Conservation (phyloP, 106 monocot genomes). For the Dioscorea zingiberensis region DNA sequence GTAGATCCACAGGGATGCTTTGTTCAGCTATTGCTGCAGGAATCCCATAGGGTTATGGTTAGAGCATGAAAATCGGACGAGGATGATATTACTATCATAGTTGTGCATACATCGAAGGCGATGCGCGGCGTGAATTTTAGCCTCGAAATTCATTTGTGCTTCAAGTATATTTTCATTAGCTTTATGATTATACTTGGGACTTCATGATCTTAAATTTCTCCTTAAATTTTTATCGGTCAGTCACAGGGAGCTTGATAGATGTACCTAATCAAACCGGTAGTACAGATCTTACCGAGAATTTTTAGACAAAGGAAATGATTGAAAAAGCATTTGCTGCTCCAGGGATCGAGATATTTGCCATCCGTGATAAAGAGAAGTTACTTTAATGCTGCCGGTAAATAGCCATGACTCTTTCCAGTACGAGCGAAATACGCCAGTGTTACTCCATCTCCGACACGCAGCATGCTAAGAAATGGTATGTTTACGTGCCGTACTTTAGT, state of each 20-base stretch:
- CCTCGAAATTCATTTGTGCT: conserved; percentile 6
- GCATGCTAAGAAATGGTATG: neutral
- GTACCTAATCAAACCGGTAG: neutral
- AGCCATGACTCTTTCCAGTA: neutral
- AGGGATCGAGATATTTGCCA: neutral
- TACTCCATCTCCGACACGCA: neutral
- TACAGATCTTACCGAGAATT: neutral
- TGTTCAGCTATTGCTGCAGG: conserved; percentile 71
- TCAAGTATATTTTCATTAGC: neutral
- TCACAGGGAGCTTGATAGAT: neutral
- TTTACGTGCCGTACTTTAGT: neutral
- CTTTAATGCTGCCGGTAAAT: neutral
- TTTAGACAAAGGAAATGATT: neutral
- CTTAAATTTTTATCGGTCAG: neutral
- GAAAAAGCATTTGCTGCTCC: neutral
- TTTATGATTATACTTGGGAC: neutral
- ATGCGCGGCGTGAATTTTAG: conserved; percentile 49
- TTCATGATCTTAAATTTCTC: neutral
- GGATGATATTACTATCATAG: conserved; percentile 87
- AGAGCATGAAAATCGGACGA: conserved; percentile 70
- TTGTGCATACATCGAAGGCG: conserved; percentile 70
- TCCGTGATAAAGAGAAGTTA: neutral
- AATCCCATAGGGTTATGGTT: conserved; percentile 81
- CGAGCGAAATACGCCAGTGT: neutral
- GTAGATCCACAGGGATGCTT: conserved; percentile 78